Evolutionary conservation across 257 asterid genomes (phyloP), one percentile per base, ranked within the genome.

Genomic region (Nyctanthes arbortristis): DNA sequence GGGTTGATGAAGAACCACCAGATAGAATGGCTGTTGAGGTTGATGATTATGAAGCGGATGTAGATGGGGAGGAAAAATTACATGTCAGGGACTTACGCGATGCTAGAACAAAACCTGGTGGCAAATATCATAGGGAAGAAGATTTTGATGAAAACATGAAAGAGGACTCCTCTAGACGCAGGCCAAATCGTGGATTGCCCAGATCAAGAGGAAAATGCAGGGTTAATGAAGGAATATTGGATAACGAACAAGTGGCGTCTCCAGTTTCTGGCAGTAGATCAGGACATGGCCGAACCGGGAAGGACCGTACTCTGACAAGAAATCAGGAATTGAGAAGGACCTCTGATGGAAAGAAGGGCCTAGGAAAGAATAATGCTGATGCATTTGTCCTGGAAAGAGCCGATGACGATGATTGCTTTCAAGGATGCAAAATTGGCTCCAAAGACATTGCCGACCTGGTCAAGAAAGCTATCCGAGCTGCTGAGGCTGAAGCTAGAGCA

Each of bases 401-500:
- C 9, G 97, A 86, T 60, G 75, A 70, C 76, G 99, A 94, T 79
- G 98, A 91, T 61, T 94, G 97, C 81, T 94, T 89, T 87, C 86
- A 72, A 77, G 91, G 77, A 34, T 94, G 97, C 79, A 85, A 72
- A 81, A 75, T 94, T 67, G 99, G 99, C 61, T 83, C 89, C 67
- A 89, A 73, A 62, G 96, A 89, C 80, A 81, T 94, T 31, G 79
- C 85, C 63, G 89, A 85, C 66, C 78, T 89, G 79, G 99, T 94
- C 49, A 88, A 81, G 81, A 88, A 81, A 74, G 99, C 99, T 66
- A 95, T 94, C 66, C 75, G 78, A 75, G 96, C 99, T 78, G 99
- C 99, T 69, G 98, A 91, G 81, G 87, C 96, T 60, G 99, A 94
- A 88, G 99, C 99, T 57, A 84, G 89, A 84, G 79, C 88, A 37